These are phyloP conservation scores for Elaphomyces granulatus DNA, from an alignment of 495 filamentous ascomycete genomes.

Conservation along the genomic window DNA sequence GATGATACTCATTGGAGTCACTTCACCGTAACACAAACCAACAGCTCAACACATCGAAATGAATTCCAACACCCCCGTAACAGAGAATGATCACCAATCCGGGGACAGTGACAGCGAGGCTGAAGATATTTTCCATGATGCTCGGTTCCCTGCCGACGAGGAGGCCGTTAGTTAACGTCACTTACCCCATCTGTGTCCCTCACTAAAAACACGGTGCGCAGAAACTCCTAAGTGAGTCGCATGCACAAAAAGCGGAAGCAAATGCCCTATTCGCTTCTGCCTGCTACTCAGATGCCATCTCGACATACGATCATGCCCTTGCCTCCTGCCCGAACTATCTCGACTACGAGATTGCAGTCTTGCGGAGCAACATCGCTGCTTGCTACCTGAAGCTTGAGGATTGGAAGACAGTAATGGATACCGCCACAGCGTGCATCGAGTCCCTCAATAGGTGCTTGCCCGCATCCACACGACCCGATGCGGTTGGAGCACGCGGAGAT, in stretches of 20 bases:
- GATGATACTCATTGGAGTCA: too few species aligned
- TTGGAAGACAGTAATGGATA: constrained; percentile 69
- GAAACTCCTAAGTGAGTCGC: constrained; percentile 57
- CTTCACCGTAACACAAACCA: too few species aligned
- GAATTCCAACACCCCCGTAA: neutral
- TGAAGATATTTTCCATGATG: constrained; percentile 34
- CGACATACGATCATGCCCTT: constrained; percentile 75
- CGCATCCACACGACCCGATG: constrained; percentile 11
- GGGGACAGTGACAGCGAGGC: constrained; percentile 23
- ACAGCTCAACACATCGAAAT: neutral
- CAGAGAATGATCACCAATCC: constrained; percentile 1
- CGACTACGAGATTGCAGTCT: constrained; percentile 76
- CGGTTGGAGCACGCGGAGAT: constrained; percentile 8
- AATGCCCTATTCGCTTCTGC: constrained; percentile 61
- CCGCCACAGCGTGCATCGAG: constrained; percentile 60
- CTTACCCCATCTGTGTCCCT: constrained; percentile 2
- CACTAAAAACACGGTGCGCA: constrained; percentile 17
- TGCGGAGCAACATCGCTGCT: constrained; percentile 80
- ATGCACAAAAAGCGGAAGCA: constrained; percentile 59
- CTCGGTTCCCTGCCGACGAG: constrained; percentile 57
- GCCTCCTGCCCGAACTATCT: constrained; percentile 74
- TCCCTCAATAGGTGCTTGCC: constrained; percentile 48
- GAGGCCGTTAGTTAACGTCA: constrained; percentile 44
- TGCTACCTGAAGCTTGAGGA: constrained; percentile 76
- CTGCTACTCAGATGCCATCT: constrained; percentile 72